A percentile compares a stretch with the other conserved stretches of the same genome.
Evolutionary conservation across 2,329 filamentous ascomycete genomes (phyloP).

Genomic region (Trichoderma polysporum): DNA sequence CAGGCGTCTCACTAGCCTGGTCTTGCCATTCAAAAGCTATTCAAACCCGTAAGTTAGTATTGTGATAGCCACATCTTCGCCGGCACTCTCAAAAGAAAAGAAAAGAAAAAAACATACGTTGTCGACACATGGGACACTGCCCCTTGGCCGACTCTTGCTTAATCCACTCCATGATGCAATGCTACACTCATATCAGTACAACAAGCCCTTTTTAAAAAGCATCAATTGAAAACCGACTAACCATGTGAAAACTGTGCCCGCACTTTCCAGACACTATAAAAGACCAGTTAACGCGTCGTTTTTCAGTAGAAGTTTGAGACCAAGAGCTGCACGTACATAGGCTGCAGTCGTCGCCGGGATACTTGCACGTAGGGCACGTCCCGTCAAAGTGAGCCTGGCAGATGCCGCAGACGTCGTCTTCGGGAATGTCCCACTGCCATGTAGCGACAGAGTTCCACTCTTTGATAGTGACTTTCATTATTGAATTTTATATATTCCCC

Average conservation of each 20-base stretch:
- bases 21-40: constrained; percentile 45
- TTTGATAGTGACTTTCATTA: constrained; percentile 93
- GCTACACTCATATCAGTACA: constrained; percentile 50
- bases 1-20: constrained; percentile 34
- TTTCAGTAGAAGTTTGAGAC: not conserved
- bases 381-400: constrained; percentile 98
- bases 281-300: not conserved
- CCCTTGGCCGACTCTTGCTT: constrained; percentile 91
- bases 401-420: constrained; percentile 97
- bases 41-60: not conserved
- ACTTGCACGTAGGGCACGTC: constrained; percentile 97
- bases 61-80: not conserved
- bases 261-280: constrained; percentile 85
- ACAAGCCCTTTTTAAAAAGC: not conserved
- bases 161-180: constrained; percentile 95
- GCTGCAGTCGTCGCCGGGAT: constrained; percentile 92
- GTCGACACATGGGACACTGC: constrained; percentile 96
- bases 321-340: constrained; percentile 60
- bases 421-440: constrained; percentile 96
- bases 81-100: not conserved
- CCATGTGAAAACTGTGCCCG: constrained; percentile 97
- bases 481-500: not conserved
- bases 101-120: constrained; percentile 59
- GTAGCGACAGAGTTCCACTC: constrained; percentile 93
- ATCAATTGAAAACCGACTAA: constrained; percentile 40